Conservation (phyloP, 106 monocot species). For the Dendrobium huoshanense region DNA sequence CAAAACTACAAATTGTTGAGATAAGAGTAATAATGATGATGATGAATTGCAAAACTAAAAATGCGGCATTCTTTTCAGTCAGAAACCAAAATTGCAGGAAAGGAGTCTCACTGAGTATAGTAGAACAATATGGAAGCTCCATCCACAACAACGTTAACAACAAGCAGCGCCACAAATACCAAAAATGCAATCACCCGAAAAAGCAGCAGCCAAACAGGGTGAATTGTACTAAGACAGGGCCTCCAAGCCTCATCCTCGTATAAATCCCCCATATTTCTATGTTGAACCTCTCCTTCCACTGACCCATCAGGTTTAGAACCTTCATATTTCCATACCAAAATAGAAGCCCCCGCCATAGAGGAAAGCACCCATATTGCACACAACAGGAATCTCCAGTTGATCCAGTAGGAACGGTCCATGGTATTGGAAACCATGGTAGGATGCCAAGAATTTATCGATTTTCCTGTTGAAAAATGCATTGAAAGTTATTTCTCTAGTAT, state of each 20-base stretch:
- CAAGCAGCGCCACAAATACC: slow-evolving; percentile 36
- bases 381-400: slow-evolving; percentile 64
- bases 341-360: slow-evolving; percentile 33
- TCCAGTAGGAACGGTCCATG: slow-evolving; percentile 41
- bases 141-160: slow-evolving; percentile 26
- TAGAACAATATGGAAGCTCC: slow-evolving; percentile 47
- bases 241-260: slow-evolving; percentile 73
- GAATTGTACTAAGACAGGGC: slow-evolving; percentile 60
- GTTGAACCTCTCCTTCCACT: slow-evolving; percentile 11
- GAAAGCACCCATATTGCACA: slow-evolving; percentile 53
- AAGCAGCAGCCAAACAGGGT: slow-evolving; percentile 71
- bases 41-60: not conserved
- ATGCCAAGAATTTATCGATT: slow-evolving; percentile 37
- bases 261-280: slow-evolving; percentile 21
- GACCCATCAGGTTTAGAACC: slow-evolving; percentile 8
- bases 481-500: not conserved
- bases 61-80: not conserved
- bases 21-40: not conserved
- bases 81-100: not conserved
- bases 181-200: slow-evolving; percentile 49
- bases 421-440: slow-evolving; percentile 42
- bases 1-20: too few relatives aligned
- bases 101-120: slow-evolving; percentile 68
- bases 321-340: slow-evolving; percentile 68
- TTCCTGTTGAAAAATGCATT: slow-evolving; percentile 47